Base-by-base conservation (phyloP, 106 monocot genomes). In the Posidonia australis region DNA sequence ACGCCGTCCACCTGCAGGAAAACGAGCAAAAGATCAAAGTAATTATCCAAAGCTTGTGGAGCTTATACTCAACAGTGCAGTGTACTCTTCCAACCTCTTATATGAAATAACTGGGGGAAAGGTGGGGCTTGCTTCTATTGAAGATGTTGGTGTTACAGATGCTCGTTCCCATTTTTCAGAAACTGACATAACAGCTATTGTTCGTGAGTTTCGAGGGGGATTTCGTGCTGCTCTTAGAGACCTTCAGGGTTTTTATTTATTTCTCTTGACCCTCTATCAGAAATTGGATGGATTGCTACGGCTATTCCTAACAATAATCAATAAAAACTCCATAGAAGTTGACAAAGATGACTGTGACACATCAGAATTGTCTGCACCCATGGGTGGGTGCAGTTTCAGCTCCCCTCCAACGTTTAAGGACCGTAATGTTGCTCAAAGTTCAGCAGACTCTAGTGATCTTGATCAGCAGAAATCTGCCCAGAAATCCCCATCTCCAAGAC, bases 31-130 rank as follows among this genome's bases (percentile, higher is more conserved):
- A 72, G 96, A 98, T 64, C 86, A 90, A 48, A 79, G 80, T 18
- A 30, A 54, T 46, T 98, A 98, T 69, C 96, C 96, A 10, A 87
- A 83, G 61, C 60, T 90, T 11, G 96, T 98, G 25, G 90, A 98
- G 71, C 84, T 98, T 16, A 58, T 90, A 28, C 77, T 98, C 20
- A 87, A 98, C 66, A 82, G 45, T 72, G 71, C 64, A 30, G 84
- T 83, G 6, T 90, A 77, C 29, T 82, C 84, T 46, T 69, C 80
- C 10, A 82, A 79, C 12, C 25, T 98, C 28, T 70, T 98, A 53
- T 59, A 80, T 78, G 96, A 98, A 60, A 83, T 90, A 31, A 87
- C 90, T 20, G 78, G 76, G 19, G 90, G 90, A n/a, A 87, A 75
- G 67, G 36, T 90, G 18, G 96, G 90, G 26, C 44, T 46, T 67